Percentiles rank a stretch among this genome's conserved stretches.
Conservation (phyloP, 139 green algal genomes). For the Coccomyxa sp. region DNA sequence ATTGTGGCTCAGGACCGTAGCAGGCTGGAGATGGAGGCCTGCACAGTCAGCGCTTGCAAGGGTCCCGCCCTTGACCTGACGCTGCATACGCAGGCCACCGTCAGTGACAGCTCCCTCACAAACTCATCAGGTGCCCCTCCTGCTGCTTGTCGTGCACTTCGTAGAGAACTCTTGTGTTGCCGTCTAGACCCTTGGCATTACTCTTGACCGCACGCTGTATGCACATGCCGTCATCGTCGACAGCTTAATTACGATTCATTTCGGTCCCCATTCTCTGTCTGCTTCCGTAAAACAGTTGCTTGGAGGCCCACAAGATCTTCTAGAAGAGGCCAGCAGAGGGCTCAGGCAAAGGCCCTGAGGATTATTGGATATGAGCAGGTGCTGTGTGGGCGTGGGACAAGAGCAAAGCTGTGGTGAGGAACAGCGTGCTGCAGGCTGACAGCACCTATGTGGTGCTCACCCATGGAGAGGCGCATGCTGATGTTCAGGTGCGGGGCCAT, state of each 20-base stretch:
- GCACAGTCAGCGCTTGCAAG: background rate
- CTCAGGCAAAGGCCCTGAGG: background rate
- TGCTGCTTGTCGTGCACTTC: background rate
- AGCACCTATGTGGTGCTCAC: slow-evolving; percentile 39
- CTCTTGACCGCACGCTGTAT: background rate
- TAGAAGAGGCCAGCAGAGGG: background rate
- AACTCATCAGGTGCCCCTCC: background rate
- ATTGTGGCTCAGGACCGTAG: background rate
- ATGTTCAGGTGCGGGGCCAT: slow-evolving; percentile 6
- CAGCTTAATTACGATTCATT: too few relatives aligned
- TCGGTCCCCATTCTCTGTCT: too few relatives aligned
- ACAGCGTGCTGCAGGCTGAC: slow-evolving; percentile 25
- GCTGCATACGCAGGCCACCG: background rate
- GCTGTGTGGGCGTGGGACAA: slow-evolving; percentile 56
- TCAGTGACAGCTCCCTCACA: background rate
- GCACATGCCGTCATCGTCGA: too few relatives aligned
- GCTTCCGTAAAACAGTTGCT: too few relatives aligned
- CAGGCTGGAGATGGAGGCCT: background rate
- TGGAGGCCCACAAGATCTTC: too few relatives aligned
- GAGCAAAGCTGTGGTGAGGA: background rate
- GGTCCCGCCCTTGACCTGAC: background rate
- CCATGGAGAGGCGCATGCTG: slow-evolving; percentile 10
- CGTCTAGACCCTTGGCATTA: background rate
- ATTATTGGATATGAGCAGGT: slow-evolving; percentile 21
- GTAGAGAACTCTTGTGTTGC: slow-evolving; percentile 22